Base-by-base conservation (phyloP, 2,329 filamentous ascomycete genomes). In the Epicoccum sorghinum region DNA sequence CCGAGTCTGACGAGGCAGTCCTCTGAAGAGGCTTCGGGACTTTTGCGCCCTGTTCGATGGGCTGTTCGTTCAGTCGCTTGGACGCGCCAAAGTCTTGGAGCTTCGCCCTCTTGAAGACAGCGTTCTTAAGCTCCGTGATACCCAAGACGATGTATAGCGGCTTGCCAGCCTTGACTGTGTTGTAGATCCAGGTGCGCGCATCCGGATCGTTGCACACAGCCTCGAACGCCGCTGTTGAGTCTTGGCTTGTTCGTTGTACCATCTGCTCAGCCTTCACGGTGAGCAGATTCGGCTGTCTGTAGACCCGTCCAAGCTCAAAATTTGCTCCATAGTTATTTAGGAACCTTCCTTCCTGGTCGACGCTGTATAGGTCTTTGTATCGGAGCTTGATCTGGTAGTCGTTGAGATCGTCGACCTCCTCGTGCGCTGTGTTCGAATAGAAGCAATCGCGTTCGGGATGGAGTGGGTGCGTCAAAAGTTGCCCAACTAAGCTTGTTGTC, bases 371-470 rank as follows among this genome's bases (percentile, higher is more conserved):
- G 29, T 75, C 72, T 44, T 70, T 72, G 66, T 75, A 75, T 25
- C 72, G 70, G 27, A 74, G 67, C 54, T 75, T 70, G 50, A 75
- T 75, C 59, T 73, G 69, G 59, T 71, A 74, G 59, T 75, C 70
- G 47, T 75, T 75, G 57, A 75, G 66, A 25, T 72, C 70, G 59
- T 75, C 72, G 59, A 75, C 57, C 36, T 66, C 62, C 30, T 62
- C 66, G 52, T 71, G 68, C 18, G 71, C 68, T n/a, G 55, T 50
- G 47, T 68, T 61, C 14, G 69, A 71, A 51, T 71, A 73, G 63
- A 74, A 75, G 55, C 68, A 63, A 40, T 73, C 71, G 47, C 62
- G 66, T 47, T 73, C 72, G 57, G 72, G 72, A 52, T 74, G 69
- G 10, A 75, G 64, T 23, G 72, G 72, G 52, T 75, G 68, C 39